Conservation (phyloP, 805 yeast species). For the Pichia cephalocereana region DNA sequence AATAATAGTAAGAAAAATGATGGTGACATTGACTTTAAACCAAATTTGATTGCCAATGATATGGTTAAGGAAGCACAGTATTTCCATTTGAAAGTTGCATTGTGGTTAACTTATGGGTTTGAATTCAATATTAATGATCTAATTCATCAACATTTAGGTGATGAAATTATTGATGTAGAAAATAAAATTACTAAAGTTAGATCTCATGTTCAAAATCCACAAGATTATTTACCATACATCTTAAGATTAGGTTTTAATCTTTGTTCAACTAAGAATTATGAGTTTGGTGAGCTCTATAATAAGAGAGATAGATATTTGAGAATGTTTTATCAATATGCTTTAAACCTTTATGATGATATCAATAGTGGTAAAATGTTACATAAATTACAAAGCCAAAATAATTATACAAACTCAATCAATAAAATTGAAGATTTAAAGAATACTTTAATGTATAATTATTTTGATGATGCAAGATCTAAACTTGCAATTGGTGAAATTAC, state of each 20-base stretch:
- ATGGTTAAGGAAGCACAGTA: conserved; percentile 32
- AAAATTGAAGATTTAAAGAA: conserved; percentile 5
- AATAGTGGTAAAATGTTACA: not conserved
- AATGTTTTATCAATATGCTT: conserved; percentile 26
- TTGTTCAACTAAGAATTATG: conserved; percentile 8
- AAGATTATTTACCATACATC: conserved; percentile 41
- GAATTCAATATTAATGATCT: conserved; percentile 35
- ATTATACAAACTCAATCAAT: not conserved
- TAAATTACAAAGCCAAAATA: not conserved
- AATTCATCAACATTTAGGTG: conserved; percentile 32
- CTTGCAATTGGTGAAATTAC: conserved; percentile 17
- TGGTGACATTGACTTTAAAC: no score
- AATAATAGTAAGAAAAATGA: not conserved
- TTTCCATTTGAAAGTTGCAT: conserved; percentile 42
- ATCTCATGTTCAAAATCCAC: conserved; percentile 46
- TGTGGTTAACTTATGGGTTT: conserved; percentile 45
- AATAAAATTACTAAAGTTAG: conserved; percentile 46
- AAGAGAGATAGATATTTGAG: conserved; percentile 44
- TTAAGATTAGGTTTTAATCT: conserved; percentile 24
- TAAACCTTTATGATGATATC: not conserved
- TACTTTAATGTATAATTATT: conserved; percentile 22
- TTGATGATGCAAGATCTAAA: conserved; percentile 8
- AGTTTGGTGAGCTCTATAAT: conserved; percentile 25
- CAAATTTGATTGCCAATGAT: conserved; percentile 8
- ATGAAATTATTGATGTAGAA: conserved; percentile 47